Evolutionary conservation across 2,329 filamentous ascomycete species (phyloP).

Genomic region (Verticillium alfalfae): DNA sequence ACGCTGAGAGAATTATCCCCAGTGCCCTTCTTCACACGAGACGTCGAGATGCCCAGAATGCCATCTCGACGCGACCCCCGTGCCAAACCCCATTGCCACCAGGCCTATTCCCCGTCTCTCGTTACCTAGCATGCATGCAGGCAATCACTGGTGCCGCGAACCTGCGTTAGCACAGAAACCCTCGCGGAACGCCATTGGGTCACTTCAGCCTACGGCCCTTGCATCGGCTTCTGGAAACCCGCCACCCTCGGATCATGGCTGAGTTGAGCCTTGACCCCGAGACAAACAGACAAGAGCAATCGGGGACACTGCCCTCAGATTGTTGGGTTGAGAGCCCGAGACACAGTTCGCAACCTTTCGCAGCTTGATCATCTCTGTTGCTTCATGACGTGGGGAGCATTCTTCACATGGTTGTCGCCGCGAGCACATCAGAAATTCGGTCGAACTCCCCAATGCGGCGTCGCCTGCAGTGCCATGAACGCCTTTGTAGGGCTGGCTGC

Average conservation of each 20-base stretch:
- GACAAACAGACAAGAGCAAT: too few species aligned
- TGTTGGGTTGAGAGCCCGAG: background rate
- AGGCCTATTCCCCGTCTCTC: background rate
- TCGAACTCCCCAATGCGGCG: background rate
- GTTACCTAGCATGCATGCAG: background rate
- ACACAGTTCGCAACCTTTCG: background rate
- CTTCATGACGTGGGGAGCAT: background rate
- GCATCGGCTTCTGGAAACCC: conserved; percentile 2
- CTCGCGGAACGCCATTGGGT: background rate
- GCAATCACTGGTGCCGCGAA: background rate
- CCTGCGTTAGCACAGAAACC: background rate
- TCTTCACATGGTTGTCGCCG: background rate
- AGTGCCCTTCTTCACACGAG: too few species aligned
- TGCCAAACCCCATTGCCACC: background rate
- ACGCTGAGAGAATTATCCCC: too few species aligned
- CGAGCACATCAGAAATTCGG: background rate
- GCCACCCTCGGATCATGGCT: background rate
- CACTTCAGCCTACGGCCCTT: background rate
- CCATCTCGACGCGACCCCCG: background rate
- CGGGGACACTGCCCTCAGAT: background rate
- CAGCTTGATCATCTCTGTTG: background rate
- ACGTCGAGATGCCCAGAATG: background rate
- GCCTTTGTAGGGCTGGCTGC: background rate
- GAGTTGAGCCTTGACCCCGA: background rate
- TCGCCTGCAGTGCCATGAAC: background rate